Conservation (phyloP, 257 asterid genomes). For the Nicotiana tabacum region DNA sequence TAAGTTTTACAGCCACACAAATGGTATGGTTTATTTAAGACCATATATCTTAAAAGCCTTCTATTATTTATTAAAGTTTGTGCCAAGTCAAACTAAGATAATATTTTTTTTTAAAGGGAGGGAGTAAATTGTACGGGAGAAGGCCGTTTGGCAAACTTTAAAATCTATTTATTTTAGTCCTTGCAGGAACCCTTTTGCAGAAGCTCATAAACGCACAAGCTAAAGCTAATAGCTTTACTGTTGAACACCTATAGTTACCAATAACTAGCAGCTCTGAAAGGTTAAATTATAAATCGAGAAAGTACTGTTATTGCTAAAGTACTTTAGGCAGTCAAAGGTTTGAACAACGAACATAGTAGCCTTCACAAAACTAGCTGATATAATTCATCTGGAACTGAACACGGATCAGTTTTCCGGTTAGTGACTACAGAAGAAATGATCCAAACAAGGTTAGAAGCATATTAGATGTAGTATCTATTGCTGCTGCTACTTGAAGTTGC, state of each 20-base stretch:
- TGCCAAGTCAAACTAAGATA: too few relatives aligned
- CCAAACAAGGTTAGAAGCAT: background rate
- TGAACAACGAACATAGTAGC: background rate
- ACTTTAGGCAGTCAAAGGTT: background rate
- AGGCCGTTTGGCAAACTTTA: too few relatives aligned
- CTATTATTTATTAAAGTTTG: too few relatives aligned
- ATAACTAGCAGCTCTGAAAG: background rate
- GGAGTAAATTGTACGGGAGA: too few relatives aligned
- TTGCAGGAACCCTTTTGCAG: background rate
- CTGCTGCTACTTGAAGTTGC: slow-evolving; percentile 44
- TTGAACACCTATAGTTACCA: background rate
- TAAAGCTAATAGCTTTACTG: background rate
- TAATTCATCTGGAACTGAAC: background rate
- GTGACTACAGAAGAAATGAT: background rate
- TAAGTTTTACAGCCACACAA: too few relatives aligned
- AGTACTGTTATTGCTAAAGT: background rate
- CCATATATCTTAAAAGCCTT: too few relatives aligned
- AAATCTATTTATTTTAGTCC: background rate
- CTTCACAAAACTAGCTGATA: background rate
- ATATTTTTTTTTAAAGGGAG: too few relatives aligned
- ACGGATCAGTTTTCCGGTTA: background rate
- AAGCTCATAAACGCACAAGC: background rate
- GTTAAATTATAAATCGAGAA: background rate
- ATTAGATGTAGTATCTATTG: background rate
- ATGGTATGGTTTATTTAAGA: too few relatives aligned